phyloP scores from a whole-genome alignment of 164 flowering plant species.

The Magnolia officinalis region DNA sequence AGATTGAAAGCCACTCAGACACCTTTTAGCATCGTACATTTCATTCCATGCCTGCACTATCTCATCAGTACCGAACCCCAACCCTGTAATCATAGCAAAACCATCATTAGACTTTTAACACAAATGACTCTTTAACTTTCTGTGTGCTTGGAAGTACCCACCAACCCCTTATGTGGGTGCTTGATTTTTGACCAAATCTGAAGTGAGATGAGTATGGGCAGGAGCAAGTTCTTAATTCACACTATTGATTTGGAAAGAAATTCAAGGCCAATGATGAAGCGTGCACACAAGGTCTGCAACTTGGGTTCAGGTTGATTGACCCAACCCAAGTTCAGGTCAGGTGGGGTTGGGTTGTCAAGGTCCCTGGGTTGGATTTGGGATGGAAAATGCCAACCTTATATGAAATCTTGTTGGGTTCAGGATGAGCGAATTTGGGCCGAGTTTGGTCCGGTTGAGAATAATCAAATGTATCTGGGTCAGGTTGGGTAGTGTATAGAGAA shows the following conservation, averaged over 20 bases:
- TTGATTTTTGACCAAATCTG: not conserved
- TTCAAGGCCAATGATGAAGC: not conserved
- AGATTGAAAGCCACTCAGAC: conserved; percentile 60
- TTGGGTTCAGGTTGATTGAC: too few species aligned
- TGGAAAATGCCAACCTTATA: too few species aligned
- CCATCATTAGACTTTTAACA: not conserved
- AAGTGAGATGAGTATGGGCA: not conserved
- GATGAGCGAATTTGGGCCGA: too few species aligned
- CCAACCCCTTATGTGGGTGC: not conserved
- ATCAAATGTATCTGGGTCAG: too few species aligned
- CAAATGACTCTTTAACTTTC: too few species aligned
- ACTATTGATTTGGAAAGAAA: not conserved
- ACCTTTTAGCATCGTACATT: conserved; percentile 79
- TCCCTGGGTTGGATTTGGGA: too few species aligned
- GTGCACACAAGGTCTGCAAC: too few species aligned
- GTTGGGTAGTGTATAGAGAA: too few species aligned
- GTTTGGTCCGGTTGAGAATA: too few species aligned
- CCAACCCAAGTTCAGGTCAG: too few species aligned
- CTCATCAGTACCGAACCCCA: conserved; percentile 80
- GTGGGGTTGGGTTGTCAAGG: too few species aligned
- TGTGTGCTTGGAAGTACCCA: not conserved
- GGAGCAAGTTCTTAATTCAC: not conserved
- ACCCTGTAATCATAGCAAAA: conserved; percentile 38
- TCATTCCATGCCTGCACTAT: conserved; percentile 92
- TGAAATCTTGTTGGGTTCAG: too few species aligned